phyloP scores from a whole-genome alignment of 208 protist genomes.

The Trichomonas gallinae region DNA sequence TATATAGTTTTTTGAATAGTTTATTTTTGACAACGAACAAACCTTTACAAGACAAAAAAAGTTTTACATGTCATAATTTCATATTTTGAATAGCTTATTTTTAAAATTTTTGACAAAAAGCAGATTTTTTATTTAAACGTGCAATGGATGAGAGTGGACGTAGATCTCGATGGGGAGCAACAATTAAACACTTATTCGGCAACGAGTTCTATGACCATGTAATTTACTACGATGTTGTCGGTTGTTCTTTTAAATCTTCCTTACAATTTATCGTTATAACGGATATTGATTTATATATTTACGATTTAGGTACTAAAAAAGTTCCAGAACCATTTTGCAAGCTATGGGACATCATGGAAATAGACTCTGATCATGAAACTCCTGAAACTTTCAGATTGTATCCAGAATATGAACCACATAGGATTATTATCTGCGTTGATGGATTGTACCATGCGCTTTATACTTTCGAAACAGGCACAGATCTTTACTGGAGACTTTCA shows the following conservation, averaged over 20 bases:
- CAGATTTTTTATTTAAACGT: too few relatives aligned
- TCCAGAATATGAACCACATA: background rate
- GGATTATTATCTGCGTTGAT: background rate
- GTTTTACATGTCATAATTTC: too few relatives aligned
- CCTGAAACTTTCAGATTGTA: background rate
- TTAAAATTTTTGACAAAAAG: too few relatives aligned
- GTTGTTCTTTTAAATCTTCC: background rate
- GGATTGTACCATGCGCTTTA: background rate
- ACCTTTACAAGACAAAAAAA: too few relatives aligned
- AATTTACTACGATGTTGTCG: background rate
- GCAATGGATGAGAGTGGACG: background rate
- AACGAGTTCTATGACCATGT: background rate
- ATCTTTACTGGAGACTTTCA: background rate
- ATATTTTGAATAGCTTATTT: too few relatives aligned
- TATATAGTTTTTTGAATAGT: too few relatives aligned
- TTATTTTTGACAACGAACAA: too few relatives aligned
- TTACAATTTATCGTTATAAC: background rate
- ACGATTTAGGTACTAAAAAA: background rate
- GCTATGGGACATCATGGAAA: background rate
- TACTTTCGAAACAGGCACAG: background rate
- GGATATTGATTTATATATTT: background rate
- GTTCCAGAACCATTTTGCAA: background rate
- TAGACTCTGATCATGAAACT: background rate
- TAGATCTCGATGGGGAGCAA: background rate
- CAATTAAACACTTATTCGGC: background rate